A percentile compares a stretch with the other conserved stretches of the same genome.
These are phyloP conservation scores for Isatis tinctoria DNA, from an alignment of 345 rosid species.

Conservation along the genomic window DNA sequence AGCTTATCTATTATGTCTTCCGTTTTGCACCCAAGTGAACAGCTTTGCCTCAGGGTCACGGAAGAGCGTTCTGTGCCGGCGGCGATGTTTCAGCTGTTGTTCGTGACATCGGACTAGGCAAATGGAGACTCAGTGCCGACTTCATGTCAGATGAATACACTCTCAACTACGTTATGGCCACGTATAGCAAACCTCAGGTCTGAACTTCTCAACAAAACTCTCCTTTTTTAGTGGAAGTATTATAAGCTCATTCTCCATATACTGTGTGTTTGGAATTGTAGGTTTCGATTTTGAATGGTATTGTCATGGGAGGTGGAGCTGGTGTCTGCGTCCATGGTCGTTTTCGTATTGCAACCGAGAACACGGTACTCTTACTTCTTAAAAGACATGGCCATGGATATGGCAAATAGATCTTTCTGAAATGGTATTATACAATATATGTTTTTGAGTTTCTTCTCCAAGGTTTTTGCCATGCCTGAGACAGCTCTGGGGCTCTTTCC, in stretches of 20 bases:
- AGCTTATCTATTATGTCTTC: neutral
- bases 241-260: neutral
- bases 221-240: neutral
- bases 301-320: conserved; percentile 89
- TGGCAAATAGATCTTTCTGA: neutral
- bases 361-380: conserved; percentile 44
- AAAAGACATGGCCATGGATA: neutral
- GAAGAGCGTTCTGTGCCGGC: conserved; percentile 81
- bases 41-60: conserved; percentile 49
- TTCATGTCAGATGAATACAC: conserved; percentile 43
- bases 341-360: conserved; percentile 81
- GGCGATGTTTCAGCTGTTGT: conserved; percentile 72
- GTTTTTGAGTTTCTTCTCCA: conserved; percentile 7
- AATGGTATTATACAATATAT: neutral
- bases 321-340: conserved; percentile 81
- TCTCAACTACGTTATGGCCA: conserved; percentile 66
- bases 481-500: conserved; percentile 83
- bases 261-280: conserved; percentile 10
- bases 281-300: conserved; percentile 80
- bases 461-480: conserved; percentile 94
- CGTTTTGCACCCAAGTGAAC: neutral
- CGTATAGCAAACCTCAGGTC: conserved; percentile 50
- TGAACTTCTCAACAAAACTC: neutral
- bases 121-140: conserved; percentile 54
- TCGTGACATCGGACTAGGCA: conserved; percentile 44